These are phyloP conservation scores for Microcos paniculata DNA, from an alignment of 345 rosid species.

Conservation along the genomic window DNA sequence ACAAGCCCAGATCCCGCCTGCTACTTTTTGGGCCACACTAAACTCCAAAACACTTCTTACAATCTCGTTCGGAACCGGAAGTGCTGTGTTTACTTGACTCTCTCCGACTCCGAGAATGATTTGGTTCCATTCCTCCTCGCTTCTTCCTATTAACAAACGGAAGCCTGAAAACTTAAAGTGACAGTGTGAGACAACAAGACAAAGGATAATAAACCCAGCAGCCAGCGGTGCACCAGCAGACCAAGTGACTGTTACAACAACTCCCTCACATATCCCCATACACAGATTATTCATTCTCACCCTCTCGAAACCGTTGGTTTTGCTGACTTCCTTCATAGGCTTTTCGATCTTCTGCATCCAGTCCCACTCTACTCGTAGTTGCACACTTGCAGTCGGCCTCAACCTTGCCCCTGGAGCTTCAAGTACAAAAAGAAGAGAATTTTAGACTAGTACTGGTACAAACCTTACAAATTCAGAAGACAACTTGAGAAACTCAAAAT, in stretches of 20 bases:
- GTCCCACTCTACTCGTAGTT: neutral
- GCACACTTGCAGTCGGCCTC: too few species aligned
- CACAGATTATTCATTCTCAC: too few species aligned
- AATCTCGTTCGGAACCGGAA: neutral
- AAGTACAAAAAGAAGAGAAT: too few species aligned
- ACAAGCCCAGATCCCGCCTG: too few species aligned
- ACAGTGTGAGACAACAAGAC: too few species aligned
- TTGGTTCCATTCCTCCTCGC: too few species aligned
- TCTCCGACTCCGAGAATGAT: neutral
- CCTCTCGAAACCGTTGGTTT: neutral
- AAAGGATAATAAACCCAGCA: too few species aligned
- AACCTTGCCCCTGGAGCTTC: neutral
- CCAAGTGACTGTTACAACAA: too few species aligned
- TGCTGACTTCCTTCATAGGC: neutral
- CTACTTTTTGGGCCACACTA: too few species aligned
- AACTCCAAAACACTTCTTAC: neutral
- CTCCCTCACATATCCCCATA: too few species aligned
- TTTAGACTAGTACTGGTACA: neutral
- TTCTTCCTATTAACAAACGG: neutral
- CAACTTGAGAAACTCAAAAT: neutral
- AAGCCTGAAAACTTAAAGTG: too few species aligned
- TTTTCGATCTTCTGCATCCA: conserved; percentile 8
- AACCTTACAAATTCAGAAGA: neutral
- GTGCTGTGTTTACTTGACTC: neutral
- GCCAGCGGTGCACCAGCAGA: too few species aligned